These are phyloP conservation scores for Penicillium sp. DNA, from an alignment of 2,329 filamentous ascomycete species.

Conservation along the genomic window DNA sequence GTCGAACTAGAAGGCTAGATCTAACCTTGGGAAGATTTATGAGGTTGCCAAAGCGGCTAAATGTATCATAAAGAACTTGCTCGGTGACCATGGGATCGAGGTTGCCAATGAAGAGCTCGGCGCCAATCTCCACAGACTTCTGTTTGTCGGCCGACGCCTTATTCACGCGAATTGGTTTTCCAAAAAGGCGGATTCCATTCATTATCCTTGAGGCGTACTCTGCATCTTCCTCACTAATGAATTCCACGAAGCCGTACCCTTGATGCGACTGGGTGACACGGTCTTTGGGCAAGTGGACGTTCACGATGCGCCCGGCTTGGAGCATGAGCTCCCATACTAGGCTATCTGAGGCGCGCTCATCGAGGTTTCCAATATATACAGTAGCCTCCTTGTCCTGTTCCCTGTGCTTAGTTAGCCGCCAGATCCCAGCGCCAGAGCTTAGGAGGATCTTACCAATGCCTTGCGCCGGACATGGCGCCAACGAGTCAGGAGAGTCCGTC, in stretches of 20 bases:
- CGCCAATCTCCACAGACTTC: slow-evolving; percentile 87
- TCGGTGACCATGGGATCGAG: slow-evolving; percentile 93
- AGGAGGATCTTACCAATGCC: slow-evolving; percentile 66
- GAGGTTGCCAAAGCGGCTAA: slow-evolving; percentile 85
- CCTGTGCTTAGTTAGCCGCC: slow-evolving; percentile 51
- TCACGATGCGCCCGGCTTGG: slow-evolving; percentile 94
- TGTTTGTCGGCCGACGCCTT: slow-evolving; percentile 93
- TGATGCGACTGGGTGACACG: slow-evolving; percentile 96
- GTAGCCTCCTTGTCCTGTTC: slow-evolving; percentile 98
- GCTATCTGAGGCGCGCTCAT: slow-evolving; percentile 88
- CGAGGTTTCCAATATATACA: slow-evolving; percentile 96
- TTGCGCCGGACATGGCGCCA: slow-evolving; percentile 64
- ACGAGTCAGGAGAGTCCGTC: background rate
- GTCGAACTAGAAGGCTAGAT: background rate
- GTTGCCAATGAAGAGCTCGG: slow-evolving; percentile 96
- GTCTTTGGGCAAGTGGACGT: slow-evolving; percentile 97
- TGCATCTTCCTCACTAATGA: slow-evolving; percentile 90
- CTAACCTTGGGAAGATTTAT: slow-evolving; percentile 79
- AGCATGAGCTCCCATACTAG: slow-evolving; percentile 98
- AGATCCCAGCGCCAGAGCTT: background rate
- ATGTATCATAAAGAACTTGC: slow-evolving; percentile 93
- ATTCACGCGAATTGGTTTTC: slow-evolving; percentile 95
- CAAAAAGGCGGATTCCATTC: slow-evolving; percentile 91
- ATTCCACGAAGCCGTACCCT: slow-evolving; percentile 98
- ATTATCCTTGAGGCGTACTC: slow-evolving; percentile 96